Conservation (phyloP, 2,329 filamentous ascomycete genomes). For the Orbilia brochopaga region DNA sequence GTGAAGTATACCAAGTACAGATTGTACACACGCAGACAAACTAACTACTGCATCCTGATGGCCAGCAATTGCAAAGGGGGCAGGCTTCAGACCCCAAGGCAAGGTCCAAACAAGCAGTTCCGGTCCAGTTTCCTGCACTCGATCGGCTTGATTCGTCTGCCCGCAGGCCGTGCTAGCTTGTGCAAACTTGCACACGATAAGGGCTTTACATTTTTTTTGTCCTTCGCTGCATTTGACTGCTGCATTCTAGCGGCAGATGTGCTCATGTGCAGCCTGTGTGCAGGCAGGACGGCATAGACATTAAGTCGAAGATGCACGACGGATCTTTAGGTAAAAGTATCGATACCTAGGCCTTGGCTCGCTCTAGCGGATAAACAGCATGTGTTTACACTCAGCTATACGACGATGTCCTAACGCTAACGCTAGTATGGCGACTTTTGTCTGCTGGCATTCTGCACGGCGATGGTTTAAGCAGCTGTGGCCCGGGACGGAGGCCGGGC, state of each 20-base stretch:
- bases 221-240: neutral
- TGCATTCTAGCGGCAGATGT: slow-evolving; percentile 28
- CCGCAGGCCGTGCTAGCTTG: slow-evolving; percentile 1
- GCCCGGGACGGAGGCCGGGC: slow-evolving; percentile 21
- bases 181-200: slow-evolving; percentile 26
- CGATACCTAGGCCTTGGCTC: slow-evolving; percentile 25
- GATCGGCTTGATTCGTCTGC: too few relatives aligned
- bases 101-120: slow-evolving; percentile 42
- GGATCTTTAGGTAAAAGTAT: slow-evolving; percentile 21
- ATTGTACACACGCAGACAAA: neutral
- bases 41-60: slow-evolving; percentile 14
- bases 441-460: slow-evolving; percentile 35
- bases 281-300: neutral
- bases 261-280: slow-evolving; percentile 24
- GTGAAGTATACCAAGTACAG: neutral
- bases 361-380: slow-evolving; percentile 29
- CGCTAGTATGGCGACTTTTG: slow-evolving; percentile 30
- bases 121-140: neutral
- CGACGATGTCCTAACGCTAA: too few relatives aligned
- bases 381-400: neutral
- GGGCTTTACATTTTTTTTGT: slow-evolving; percentile 17
- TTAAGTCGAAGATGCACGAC: slow-evolving; percentile 10
- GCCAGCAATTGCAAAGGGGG: slow-evolving; percentile 17
- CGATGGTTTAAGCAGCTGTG: slow-evolving; percentile 47
- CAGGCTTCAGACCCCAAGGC: neutral